Base-by-base conservation (phyloP, 2,329 filamentous ascomycete species). In the Annulohypoxylon truncatum region DNA sequence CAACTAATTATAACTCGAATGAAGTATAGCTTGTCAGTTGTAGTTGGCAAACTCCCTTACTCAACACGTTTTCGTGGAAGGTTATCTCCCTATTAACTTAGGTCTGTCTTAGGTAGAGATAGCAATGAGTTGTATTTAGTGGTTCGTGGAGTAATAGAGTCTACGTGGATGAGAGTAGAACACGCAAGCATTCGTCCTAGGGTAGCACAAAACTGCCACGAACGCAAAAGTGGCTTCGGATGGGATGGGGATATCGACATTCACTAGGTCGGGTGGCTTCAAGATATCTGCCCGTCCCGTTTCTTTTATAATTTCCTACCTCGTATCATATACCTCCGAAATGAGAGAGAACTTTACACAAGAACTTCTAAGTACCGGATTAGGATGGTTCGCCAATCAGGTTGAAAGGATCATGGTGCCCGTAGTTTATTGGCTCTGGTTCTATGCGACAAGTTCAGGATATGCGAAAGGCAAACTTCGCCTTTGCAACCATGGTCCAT, bases 131-230 rank as follows among this genome's bases (percentile, higher is more conserved):
- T 15, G 1, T n/a, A 9, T 28, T 28, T 29, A 13, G 13, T 28
- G 24, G 5, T 24, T 28, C 44, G 22, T 48, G 44, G n/a, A 18
- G 15, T 3, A 38, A 29, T 9, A 48, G 13, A 26, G 20, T 5
- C 26, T 53, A 42, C 22, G 50, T 42, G 38, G 24, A 44, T 13
- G 24, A 42, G 38, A 42, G 8, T 20, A 26, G 38, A 35, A 42
- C 31, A 38, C 48, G 48, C 50, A 40, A 53, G 35, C 35, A 44
- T 54, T 15, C 22, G 24, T 13, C 40, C 40, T 54, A 12, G 52
- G 52, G 52, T 44, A 42, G 13, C 4, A 53, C 50, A 42, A 20
- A 6, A 31, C n/a, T 24, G 26, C 35, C 29, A 60, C 47, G 47
- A 26, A 59, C 47, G 26, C 28, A 28, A 50, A 35, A 10, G 38